Evolutionary conservation across 1,139 yeast genomes (phyloP), one percentile per base, ranked within the genome.

Genomic region (Hyphopichia buzzinii): DNA sequence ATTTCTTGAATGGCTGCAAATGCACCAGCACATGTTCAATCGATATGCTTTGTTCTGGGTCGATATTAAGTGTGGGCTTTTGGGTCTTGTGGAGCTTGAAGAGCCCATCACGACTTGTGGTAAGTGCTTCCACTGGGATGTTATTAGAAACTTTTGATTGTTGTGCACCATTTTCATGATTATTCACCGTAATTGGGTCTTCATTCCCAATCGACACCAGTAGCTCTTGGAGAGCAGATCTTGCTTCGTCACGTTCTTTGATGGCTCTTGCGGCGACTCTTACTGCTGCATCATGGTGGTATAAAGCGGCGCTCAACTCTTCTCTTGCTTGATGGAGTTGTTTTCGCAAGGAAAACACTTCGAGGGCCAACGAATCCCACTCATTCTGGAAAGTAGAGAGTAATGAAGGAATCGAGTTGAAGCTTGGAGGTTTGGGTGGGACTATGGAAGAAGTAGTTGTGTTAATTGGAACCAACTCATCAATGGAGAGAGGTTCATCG

Each of bases 271-370:
- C 81, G 0, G 94, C 95, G 3, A 90, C 96, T 38, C 89, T 67
- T 3, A 85, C 80, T 1, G 97, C 95, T 0, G 97, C 97, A 56
- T 90, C 97, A 46, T 84, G 85, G 47, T 82, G 85, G 52, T 88
- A 89, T 28, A 89, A 63, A 0, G 95, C 83, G 4, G 84, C 63
- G 29, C 94, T 82, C 39, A 90, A 62, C 50, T 88, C 94, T 49
- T 84, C 79, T 42, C 84, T 73, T 2, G 92, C 74, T 25, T 67
- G 66, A 34, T 72, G 76, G 33, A 90, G 67, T 48, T 84, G 90
- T 54, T 85, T 85, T 43, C 94, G 71, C 42, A 90, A 63, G 23
- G 82, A 74, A 52, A 86, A 89, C 31, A 84, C 72, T 54, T 92
- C 97, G 38, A 90, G 64, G 26, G 94, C 88, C 40, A 86, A 59